These are phyloP conservation scores for Centella asiatica DNA, from an alignment of 129 eudicot genomes.

Conservation along the genomic window DNA sequence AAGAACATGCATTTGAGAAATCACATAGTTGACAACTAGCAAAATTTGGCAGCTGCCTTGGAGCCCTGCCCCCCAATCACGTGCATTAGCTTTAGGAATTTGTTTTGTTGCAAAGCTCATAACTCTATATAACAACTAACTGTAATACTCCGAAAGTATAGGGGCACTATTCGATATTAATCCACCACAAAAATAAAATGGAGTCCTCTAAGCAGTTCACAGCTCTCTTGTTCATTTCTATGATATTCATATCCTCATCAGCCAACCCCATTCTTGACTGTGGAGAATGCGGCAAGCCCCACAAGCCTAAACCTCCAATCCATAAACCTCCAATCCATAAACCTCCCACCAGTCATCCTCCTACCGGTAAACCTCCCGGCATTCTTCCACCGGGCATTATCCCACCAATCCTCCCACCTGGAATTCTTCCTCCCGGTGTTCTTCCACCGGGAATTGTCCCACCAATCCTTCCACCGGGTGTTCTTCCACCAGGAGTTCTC, in stretches of 20 bases:
- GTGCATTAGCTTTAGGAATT: slow-evolving; percentile 20
- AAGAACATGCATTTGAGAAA: slow-evolving; percentile 2
- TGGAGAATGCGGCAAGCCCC: slow-evolving; percentile 37
- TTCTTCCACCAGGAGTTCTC: not conserved
- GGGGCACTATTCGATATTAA: too few relatives aligned
- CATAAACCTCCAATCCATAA: not conserved
- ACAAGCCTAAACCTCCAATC: slow-evolving; percentile 21
- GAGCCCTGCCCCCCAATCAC: slow-evolving; percentile 25
- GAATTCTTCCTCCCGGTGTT: too few relatives aligned
- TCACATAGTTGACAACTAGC: slow-evolving; percentile 23
- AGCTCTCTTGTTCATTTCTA: slow-evolving; percentile 57
- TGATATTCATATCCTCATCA: slow-evolving; percentile 49
- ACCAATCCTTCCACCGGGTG: too few relatives aligned
- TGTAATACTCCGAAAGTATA: slow-evolving; percentile 4
- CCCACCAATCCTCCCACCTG: slow-evolving; percentile 23
- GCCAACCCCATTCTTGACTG: slow-evolving; percentile 54
- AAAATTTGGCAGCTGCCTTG: slow-evolving; percentile 22
- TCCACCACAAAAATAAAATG: too few relatives aligned
- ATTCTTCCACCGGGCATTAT: slow-evolving; percentile 7
- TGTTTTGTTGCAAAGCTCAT: slow-evolving; percentile 5
- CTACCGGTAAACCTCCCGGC: slow-evolving; percentile 17
- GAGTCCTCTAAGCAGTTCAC: slow-evolving; percentile 37
- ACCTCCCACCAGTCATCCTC: not conserved
- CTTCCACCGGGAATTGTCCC: too few relatives aligned
- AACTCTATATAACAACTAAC: slow-evolving; percentile 22